Base-by-base conservation (phyloP, 768 basidiomycete species). In the Pulveroboletus frians region DNA sequence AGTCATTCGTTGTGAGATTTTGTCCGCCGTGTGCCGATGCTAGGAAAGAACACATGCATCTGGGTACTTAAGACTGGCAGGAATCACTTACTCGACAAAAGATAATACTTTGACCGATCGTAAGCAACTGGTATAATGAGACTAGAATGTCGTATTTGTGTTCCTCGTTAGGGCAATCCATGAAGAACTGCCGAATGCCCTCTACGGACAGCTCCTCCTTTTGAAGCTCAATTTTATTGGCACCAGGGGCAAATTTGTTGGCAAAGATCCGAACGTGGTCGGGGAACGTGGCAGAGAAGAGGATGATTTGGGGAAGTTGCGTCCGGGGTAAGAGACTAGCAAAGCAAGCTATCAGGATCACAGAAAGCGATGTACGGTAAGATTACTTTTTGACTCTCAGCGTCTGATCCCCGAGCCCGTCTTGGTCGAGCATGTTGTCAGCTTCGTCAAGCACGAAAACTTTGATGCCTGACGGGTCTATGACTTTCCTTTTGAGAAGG, bases 221-320 rank as follows among this genome's bases (percentile, higher is more conserved):
- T 70, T 92, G 84, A 31, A 99, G 77, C 70, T 92, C 88, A 60
- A 99, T 98, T 74, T 95, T 92, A 77, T 99, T 98, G 54, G 96
- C 88, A 31, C 77, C 77, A 0, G 96, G 94, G 14, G 95, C 94
- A 66, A 98, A 95, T 60, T 90, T 90, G 57, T 76, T 77, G 15
- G 96, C 95, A 65, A 95, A 98, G n/a, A 69, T 70, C 43, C 92
- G 87, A 54, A 98, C 95, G 52, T 88, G 79, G 63, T 95, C 92
- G 18, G 92, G 89, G 78, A 98, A 99, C 5, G 96, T 99, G 26
- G 96, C 96, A 1, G 95, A 98, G 76, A 99, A 99, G 44, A 98
- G 84, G 51, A 98, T 84, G 56, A 92, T 92, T 65, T 98, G 96
- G 20, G 80, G 73, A 20, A 79, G 72, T 51, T 71, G 73, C 26